Base-by-base conservation (phyloP, 2,329 filamentous ascomycete species). In the Sporothrix curviconia region DNA sequence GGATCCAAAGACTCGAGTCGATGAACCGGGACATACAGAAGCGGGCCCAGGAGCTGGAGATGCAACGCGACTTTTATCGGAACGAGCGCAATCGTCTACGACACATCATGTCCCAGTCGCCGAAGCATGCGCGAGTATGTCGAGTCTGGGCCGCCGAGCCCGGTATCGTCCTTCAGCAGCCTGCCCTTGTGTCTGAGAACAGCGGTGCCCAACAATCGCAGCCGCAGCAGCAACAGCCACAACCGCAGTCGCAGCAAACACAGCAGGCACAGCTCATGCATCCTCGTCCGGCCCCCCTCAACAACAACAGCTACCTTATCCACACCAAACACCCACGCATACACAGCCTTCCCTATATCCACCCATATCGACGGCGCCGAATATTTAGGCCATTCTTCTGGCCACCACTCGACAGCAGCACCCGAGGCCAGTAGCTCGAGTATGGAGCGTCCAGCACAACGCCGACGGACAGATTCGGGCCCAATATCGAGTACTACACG, bases 61-160 rank as follows among this genome's bases (percentile, higher is more conserved):
- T 80, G 39, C 85, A 91, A 65, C 77, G 81, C 30, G 86, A 92
- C 59, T 90, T 84, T 68, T 92, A 92, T 68, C 80, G 84, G 46
- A 76, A 76, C 8, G 89, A 94, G 64, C 78, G 89, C 51, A 86
- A 91, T 65, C 82, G 87, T 50, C 79, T 92, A 61, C 78, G 83
- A 53, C 82, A 85, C n/a, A 71, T 90, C 34, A 75, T 90, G 1
- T 71, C 78, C 50, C 79, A 82, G 61, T 81, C 82, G 4, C 79
- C 83, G 2, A 77, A 79, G 30, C 78, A n/a, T 80, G 62, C 76
- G 76, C 63, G 75, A 82, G 34, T 72, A 77, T 52, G 80, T 77
- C 4, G 76, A 75, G 55, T 71, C 75, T 51, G 77, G 75, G 4
- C 79, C 78, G 7, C 74, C 74, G n/a, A 83, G 78, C 64, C 81